phyloP scores from a whole-genome alignment of 371 early-diverging fungal genomes.

The Entomophthora muscae region DNA sequence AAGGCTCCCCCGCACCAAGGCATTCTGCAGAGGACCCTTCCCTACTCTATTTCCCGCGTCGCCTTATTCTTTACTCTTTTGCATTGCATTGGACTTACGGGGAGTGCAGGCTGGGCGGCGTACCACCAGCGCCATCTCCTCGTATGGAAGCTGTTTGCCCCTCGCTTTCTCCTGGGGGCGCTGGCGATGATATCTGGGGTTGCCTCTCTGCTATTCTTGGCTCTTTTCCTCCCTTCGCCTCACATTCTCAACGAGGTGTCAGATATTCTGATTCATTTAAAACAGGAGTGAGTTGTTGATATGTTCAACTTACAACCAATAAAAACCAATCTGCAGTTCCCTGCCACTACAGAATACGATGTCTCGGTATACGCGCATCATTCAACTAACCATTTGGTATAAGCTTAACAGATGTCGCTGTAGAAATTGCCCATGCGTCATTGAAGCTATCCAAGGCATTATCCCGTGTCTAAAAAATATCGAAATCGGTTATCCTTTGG shows the following conservation, averaged over 20 bases:
- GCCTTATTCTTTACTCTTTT: not conserved
- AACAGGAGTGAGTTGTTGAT: not conserved
- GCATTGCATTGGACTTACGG: not conserved
- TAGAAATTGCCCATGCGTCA: no score
- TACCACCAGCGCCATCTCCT: constrained; percentile 68
- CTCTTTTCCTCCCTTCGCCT: constrained; percentile 1
- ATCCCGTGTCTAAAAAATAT: no score
- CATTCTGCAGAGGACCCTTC: constrained; percentile 17
- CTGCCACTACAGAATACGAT: no score
- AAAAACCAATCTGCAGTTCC: no score
- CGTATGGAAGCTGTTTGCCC: constrained; percentile 93
- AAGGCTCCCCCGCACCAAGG: constrained; percentile 15
- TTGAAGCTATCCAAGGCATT: no score
- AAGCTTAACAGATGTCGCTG: no score
- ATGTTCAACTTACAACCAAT: no score
- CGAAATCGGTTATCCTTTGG: no score
- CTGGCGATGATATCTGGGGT: constrained; percentile 9
- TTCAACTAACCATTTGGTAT: no score
- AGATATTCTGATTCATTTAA: not conserved
- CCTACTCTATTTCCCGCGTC: constrained; percentile 6
- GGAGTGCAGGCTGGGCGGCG: constrained; percentile 19
- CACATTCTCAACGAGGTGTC: not conserved
- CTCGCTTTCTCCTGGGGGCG: constrained; percentile 60
- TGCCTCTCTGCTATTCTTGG: not conserved
- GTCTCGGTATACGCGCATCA: no score